Conservation (phyloP, 441 rosid species). For the Gossypium davidsonii region DNA sequence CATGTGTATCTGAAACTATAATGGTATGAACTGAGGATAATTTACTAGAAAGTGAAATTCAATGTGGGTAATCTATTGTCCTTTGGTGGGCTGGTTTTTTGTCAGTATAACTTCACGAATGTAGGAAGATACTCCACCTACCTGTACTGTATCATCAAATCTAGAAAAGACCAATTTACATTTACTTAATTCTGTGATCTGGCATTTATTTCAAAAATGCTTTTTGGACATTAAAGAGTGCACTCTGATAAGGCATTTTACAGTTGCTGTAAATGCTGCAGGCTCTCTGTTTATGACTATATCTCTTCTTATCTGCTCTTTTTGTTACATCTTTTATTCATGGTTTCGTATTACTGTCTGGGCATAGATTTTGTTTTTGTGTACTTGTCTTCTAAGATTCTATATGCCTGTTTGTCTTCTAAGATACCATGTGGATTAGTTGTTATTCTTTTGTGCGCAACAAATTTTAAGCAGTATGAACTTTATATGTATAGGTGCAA, state of each 20-base stretch:
- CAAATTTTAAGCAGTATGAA: conserved; percentile 11
- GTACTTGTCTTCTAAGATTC: background rate
- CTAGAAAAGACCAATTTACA: background rate
- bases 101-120: background rate
- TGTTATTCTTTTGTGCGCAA: background rate
- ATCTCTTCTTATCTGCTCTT: background rate
- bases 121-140: background rate
- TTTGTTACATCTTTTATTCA: background rate
- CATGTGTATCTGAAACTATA: background rate
- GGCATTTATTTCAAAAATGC: conserved; percentile 1
- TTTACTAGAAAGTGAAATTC: conserved; percentile 3
- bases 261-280: background rate
- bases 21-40: background rate
- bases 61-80: background rate
- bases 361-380: background rate
- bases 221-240: background rate
- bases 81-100: background rate
- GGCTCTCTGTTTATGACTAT: background rate
- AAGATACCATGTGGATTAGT: conserved; percentile 2
- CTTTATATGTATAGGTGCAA: conserved; percentile 50
- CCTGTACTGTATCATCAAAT: conserved; percentile 1
- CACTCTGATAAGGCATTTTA: background rate
- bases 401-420: background rate
- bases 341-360: background rate
- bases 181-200: background rate